phyloP scores from a whole-genome alignment of 305 asterid species.

The Fraxinus floribunda region DNA sequence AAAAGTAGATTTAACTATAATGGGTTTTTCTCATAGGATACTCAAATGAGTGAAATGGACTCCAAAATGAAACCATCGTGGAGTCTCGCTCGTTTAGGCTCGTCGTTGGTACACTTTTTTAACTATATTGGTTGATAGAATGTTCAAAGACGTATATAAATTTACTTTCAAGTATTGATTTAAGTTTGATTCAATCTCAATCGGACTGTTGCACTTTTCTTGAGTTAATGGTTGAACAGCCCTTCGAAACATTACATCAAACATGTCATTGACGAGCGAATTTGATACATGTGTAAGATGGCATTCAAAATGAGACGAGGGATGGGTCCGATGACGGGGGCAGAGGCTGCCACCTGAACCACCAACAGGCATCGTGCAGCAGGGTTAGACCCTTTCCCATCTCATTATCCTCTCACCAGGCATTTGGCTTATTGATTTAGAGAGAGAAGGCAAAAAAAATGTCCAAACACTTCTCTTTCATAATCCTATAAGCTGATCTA shows the following conservation, averaged over 20 bases:
- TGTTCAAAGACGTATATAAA: background rate
- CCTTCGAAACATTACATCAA: background rate
- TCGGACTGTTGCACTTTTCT: background rate
- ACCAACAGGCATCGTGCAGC: conserved; percentile 74
- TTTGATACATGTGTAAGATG: background rate
- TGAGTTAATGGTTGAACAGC: background rate
- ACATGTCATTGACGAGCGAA: background rate
- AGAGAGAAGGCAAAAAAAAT: background rate
- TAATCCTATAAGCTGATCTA: conserved; percentile 42
- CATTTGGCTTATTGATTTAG: conserved; percentile 11
- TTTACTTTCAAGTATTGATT: background rate
- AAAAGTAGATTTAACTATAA: background rate
- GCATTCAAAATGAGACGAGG: conserved; percentile 44
- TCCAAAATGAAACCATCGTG: background rate
- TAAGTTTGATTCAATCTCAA: background rate
- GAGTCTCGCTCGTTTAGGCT: background rate
- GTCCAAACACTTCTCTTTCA: conserved; percentile 25
- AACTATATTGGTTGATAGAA: background rate
- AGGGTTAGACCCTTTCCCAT: conserved; percentile 37
- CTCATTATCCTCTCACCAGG: conserved; percentile 31
- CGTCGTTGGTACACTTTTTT: background rate
- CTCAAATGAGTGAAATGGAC: background rate
- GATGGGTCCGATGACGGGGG: conserved; percentile 53
- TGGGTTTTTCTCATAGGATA: background rate
- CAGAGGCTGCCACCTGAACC: conserved; percentile 70